Evolutionary conservation across 2,329 filamentous ascomycete species (phyloP), one percentile per base, ranked within the genome.

Genomic region (Cladosporium sp.): DNA sequence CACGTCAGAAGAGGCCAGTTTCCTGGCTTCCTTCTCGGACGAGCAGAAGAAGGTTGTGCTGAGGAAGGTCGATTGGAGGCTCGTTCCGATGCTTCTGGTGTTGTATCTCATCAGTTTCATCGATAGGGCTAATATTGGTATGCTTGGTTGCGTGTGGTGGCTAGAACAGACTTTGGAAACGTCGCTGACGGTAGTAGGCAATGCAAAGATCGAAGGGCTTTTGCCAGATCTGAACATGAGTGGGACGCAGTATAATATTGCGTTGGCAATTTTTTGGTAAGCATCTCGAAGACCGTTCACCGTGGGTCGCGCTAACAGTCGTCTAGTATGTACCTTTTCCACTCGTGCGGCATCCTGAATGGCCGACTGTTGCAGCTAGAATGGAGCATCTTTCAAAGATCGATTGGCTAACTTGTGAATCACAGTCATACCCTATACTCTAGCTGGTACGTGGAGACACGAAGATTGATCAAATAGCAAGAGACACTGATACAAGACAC

Each of bases 41-140:
- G 66, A 67, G n/a, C 65, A 72, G 57, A 64, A 49, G 63, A 67
- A 60, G 51, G 58, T 23, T 21, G 48, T 68, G 3, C 70, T 90
- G 16, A 79, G 86, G 7, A 89, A 83, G 79, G 83, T 80, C 58
- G 80, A 74, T 21, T 53, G 70, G 18, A 73, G 74, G 48, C 66
- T 80, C 3, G 67, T 81, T 1, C 79, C 79, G 2, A 75, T 76
- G n/a, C 74, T 81, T 6, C 75, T 68, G 5, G 61, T 80, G 0
- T 58, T 80, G 6, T 80, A 80, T 63, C 69, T 79, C 8, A 65
- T 74, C 14, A 72, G 66, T 6, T 72, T 74, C 30, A 36, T 80
- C 28, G 79, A 73, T 46, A 67, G 72, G 70, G 70, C 71, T 65
- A 75, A 66, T 26, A 67, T 63, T 25, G 57, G 46, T 66, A 39